phyloP scores from a whole-genome alignment of 257 asterid species.

The Solanum sitiens region DNA sequence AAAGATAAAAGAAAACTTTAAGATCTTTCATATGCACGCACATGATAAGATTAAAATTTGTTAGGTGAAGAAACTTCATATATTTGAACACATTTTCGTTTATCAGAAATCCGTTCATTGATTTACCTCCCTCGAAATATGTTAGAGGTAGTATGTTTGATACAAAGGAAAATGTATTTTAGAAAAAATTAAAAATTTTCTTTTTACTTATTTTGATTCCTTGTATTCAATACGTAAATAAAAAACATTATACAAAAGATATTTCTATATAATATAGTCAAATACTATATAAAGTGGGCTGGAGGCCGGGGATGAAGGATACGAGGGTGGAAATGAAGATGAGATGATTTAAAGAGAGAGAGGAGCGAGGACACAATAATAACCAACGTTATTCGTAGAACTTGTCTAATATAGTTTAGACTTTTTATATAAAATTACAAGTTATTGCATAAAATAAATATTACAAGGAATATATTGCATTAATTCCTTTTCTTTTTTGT shows the following conservation, averaged over 20 bases:
- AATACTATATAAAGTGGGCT: too few species aligned
- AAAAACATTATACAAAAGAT: too few species aligned
- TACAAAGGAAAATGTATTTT: neutral
- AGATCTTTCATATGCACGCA: neutral
- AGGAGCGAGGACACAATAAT: too few species aligned
- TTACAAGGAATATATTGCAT: too few species aligned
- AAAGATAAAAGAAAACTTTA: neutral
- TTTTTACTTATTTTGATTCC: neutral
- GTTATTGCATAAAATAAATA: too few species aligned
- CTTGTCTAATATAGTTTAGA: too few species aligned
- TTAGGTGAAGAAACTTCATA: neutral
- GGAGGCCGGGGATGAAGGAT: too few species aligned
- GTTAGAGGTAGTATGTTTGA: neutral
- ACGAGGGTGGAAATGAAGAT: neutral
- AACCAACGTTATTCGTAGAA: neutral
- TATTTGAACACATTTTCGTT: neutral
- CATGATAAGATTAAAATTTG: neutral
- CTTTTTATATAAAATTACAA: too few species aligned
- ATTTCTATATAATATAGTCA: too few species aligned
- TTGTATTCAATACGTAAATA: too few species aligned
- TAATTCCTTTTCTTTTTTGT: too few species aligned
- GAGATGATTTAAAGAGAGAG: neutral
- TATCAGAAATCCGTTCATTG: neutral
- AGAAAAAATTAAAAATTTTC: too few species aligned
- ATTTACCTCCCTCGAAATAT: neutral